Conservation (phyloP, 75 land plant species). For the Sequoia sempervirens region DNA sequence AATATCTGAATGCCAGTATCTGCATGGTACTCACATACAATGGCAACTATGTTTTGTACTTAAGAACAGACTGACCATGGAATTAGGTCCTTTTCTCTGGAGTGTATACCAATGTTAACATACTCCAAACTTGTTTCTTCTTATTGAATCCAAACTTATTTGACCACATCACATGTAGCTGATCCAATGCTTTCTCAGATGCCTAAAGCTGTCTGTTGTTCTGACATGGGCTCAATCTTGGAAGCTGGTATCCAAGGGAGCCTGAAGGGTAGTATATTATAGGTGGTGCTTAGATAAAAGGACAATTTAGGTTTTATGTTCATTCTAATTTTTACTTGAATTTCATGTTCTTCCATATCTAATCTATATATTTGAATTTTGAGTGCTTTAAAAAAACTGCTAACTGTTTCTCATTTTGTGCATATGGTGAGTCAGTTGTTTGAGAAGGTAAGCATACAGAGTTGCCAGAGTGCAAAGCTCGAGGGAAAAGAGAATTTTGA, state of each 20-base stretch:
- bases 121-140: neutral
- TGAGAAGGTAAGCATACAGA: slow-evolving; percentile 88
- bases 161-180: neutral
- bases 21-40: neutral
- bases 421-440: slow-evolving; percentile 27
- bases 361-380: neutral
- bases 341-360: neutral
- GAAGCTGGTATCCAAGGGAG: neutral
- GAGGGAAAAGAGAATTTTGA: slow-evolving; percentile 29
- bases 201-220: neutral
- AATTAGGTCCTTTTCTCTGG: neutral
- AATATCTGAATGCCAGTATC: neutral
- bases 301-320: neutral
- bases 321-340: neutral
- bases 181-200: neutral
- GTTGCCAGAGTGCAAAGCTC: slow-evolving; percentile 43
- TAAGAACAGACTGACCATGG: neutral
- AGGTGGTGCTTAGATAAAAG: neutral
- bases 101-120: neutral
- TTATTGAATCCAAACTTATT: neutral
- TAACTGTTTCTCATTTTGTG: neutral
- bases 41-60: neutral
- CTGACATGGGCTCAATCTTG: neutral
- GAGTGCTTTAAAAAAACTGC: neutral
- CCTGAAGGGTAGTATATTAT: neutral